These are phyloP conservation scores for Auriscalpium vulgare DNA, from an alignment of 768 basidiomycete genomes.

Conservation along the genomic window DNA sequence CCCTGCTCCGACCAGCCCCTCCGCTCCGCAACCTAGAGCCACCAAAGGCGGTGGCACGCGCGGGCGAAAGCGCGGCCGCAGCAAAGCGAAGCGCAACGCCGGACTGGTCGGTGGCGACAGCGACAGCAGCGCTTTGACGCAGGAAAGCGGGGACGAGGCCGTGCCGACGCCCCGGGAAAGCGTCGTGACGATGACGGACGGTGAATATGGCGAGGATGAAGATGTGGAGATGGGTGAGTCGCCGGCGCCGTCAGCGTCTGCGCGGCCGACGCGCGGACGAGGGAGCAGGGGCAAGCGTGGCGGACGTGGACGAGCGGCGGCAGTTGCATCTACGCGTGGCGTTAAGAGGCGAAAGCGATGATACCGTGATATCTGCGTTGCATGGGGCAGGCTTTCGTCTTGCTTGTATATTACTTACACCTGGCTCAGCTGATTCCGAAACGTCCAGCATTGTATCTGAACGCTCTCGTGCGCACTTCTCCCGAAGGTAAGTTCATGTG, in stretches of 20 bases:
- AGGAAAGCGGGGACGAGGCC: constrained; percentile 73
- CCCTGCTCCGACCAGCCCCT: constrained; percentile 46
- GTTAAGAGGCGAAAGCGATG: too few species aligned
- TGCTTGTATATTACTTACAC: too few species aligned
- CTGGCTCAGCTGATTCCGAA: too few species aligned
- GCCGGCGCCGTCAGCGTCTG: constrained; percentile 5
- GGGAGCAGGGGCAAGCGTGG: constrained; percentile 7
- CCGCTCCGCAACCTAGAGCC: constrained; percentile 31
- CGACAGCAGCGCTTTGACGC: constrained; percentile 76
- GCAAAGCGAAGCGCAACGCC: constrained; percentile 41
- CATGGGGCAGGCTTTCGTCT: too few species aligned
- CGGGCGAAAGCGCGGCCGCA: constrained; percentile 37
- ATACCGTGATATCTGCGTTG: too few species aligned
- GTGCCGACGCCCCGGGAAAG: constrained; percentile 58
- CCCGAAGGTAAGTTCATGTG: too few species aligned
- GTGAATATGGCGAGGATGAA: constrained; percentile 54
- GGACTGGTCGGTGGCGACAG: constrained; percentile 78
- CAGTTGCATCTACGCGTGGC: too few species aligned
- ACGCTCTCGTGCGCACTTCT: too few species aligned
- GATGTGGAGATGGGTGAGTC: constrained; percentile 37
- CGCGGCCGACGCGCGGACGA: constrained; percentile 1
- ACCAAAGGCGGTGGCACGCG: constrained; percentile 23
- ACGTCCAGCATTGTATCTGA: too few species aligned
- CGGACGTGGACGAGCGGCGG: not conserved
- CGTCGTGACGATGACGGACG: constrained; percentile 64